phyloP scores from a whole-genome alignment of 805 yeast species.

The Candida takata region DNA sequence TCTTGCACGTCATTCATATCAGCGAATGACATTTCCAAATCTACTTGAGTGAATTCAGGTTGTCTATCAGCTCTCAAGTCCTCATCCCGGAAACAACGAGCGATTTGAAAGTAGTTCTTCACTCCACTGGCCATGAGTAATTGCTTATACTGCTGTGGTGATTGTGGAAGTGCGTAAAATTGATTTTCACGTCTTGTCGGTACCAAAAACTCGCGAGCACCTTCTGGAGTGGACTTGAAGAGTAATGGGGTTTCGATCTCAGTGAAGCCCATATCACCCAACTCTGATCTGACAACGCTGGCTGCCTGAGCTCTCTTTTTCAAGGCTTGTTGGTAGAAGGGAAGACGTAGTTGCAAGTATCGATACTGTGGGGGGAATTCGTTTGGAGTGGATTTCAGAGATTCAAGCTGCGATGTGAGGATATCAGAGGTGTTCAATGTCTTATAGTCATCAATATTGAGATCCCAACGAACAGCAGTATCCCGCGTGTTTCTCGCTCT shows the following conservation, averaged over 20 bases:
- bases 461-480: slow-evolving; percentile 41
- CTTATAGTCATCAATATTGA: slow-evolving; percentile 44
- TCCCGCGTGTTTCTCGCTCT: slow-evolving; percentile 15
- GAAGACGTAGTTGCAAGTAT: slow-evolving; percentile 69
- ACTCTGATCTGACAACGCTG: slow-evolving; percentile 33
- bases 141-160: slow-evolving; percentile 97
- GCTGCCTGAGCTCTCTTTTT: slow-evolving; percentile 52
- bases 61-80: slow-evolving; percentile 92
- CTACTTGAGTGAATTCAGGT: slow-evolving; percentile 97
- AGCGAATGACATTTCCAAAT: slow-evolving; percentile 87
- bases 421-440: slow-evolving; percentile 57
- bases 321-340: slow-evolving; percentile 48
- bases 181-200: slow-evolving; percentile 64
- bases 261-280: slow-evolving; percentile 44
- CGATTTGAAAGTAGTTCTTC: slow-evolving; percentile 79
- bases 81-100: slow-evolving; percentile 93
- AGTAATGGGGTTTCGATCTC: slow-evolving; percentile 91
- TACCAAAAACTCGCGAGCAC: slow-evolving; percentile 91
- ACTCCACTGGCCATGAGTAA: slow-evolving; percentile 92
- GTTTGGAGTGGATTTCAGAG: slow-evolving; percentile 44
- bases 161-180: slow-evolving; percentile 91
- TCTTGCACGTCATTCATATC: slow-evolving; percentile 57
- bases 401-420: slow-evolving; percentile 62
- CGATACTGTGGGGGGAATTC: slow-evolving; percentile 76
- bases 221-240: slow-evolving; percentile 96